Base-by-base conservation (phyloP, 495 filamentous ascomycete genomes). In the Aspergillus diversus region DNA sequence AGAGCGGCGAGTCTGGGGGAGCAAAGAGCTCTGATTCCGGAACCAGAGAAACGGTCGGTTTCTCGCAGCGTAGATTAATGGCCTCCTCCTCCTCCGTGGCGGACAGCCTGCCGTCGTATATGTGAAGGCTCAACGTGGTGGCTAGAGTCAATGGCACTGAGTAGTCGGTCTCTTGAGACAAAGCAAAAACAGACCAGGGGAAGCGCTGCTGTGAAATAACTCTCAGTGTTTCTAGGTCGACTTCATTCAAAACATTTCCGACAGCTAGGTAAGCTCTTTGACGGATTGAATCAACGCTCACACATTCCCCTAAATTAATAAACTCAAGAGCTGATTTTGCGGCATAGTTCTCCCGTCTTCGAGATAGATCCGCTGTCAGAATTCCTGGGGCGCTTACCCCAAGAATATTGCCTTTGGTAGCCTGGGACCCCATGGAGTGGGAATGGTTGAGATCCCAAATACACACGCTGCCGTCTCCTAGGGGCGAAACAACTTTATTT, bases 381-480 rank as follows among this genome's bases (percentile, higher is more conserved):
- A 92, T 79, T 0, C 90, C 89, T 5, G 88, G 82, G 35, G 75
- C 77, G 69, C 88, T 93, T 50, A 82, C 78, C 3, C 83, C 86
- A 16, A 91, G 68, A 46, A 96, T 86, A 5, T 79, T 81, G 13
- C 92, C 92, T 66, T 84, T 86, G 55, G 71, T 82, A 3, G 61
- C 64, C 17, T 67, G 66, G 15, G 76, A 76, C 3, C 68, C 63
- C 33, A 73, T 72, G 7, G 74, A 77, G 55, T 82, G 81, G 9
- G 83, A 83, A 21, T 85, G 83, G 55, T 83, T 86, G n/a, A 93
- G 76, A 73, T 95, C 89, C 92, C 92, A 97, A 16, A 96, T 76
- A 67, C 89, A 92, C 27, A 97, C 81, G 64, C 89, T 91, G 12
- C 92, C 92, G 72, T 97, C 90, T 56, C 93, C 92, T 17, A 97